phyloP scores from a whole-genome alignment of 169 alveolate species.

The Plasmodium blacklocki region DNA sequence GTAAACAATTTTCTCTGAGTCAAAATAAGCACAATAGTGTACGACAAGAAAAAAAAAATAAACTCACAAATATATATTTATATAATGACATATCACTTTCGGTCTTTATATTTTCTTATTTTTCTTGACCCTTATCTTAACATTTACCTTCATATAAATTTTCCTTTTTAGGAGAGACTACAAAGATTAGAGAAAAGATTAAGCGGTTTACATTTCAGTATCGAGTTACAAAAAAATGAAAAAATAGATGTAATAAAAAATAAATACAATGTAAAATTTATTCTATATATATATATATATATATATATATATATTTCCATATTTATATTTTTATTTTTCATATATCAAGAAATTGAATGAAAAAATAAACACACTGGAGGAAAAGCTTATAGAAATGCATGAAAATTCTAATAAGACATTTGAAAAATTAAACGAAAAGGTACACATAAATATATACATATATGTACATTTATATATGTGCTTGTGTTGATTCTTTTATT shows the following conservation, averaged over 20 bases:
- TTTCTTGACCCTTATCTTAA: neutral
- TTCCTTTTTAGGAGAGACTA: slow-evolving; percentile 33
- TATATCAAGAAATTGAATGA: slow-evolving; percentile 44
- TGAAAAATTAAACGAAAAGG: slow-evolving; percentile 74
- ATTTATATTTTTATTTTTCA: neutral
- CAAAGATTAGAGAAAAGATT: slow-evolving; percentile 70
- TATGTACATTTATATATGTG: neutral
- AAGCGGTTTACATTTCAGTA: slow-evolving; percentile 66
- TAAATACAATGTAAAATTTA: slow-evolving; percentile 7
- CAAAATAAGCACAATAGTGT: slow-evolving; percentile 67
- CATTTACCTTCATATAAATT: neutral
- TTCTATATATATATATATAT: neutral
- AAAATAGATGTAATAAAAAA: slow-evolving; percentile 56
- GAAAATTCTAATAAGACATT: slow-evolving; percentile 69
- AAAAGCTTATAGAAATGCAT: slow-evolving; percentile 63
- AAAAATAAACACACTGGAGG: slow-evolving; percentile 43
- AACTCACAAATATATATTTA: neutral
- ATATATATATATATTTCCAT: neutral
- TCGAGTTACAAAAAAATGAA: slow-evolving; percentile 74
- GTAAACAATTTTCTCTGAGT: slow-evolving; percentile 66
- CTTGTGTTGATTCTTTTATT: too few relatives aligned
- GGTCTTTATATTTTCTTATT: neutral
- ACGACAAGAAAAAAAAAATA: slow-evolving; percentile 9
- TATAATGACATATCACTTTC: neutral
- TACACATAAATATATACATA: neutral